Base-by-base conservation (phyloP, 129 eudicot species). In the Artemisia tridentata region DNA sequence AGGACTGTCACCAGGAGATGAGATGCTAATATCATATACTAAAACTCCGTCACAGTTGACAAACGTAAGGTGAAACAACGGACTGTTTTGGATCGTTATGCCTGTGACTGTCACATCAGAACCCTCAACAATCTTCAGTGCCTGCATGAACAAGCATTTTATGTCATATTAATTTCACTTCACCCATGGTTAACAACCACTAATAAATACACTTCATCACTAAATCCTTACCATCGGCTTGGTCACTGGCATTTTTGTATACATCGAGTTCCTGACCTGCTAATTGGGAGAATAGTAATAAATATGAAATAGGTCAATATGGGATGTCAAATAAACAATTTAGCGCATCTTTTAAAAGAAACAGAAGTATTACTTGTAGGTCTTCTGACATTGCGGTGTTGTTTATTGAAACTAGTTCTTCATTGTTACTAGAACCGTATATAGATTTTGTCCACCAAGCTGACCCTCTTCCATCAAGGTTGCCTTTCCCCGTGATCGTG, bases 1-100 rank as follows among this genome's bases (percentile, higher is more conserved):
- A 0, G 98, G 98, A 66, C 98, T 89, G 48, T 89, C 85, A 20
- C 95, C 91, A 0, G 98, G 96, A 65, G 98, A 92, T 46, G 86
- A 77, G 67, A 81, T 85, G 51, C 57, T 79, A 72, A 87, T 79
- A 68, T 78, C 50, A 76, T 77, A 62, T 7, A 92, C 95, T 52
- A 78, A 66, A 38, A 92, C 96, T 54, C 88, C 90, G 15, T 72
- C 69, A 81, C 96, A 92, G 29, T 75, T 82, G 56, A 86, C 98
- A 29, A 89, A 92, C 63, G 91, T 89, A 48, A 92, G 88, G 78
- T 92, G 98, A 77, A 90, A 92, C 13, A 81, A 84, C 9, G 85
- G 88, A 58, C 98, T 92, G 78, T 92, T 92, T 75, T 72, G 86
- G 64, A 92, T 92, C 31, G 88, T 92, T 77, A 92, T 87, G 54